A percentile compares a stretch with the other conserved stretches of the same genome.
Conservation (phyloP, 257 asterid genomes). For the Capsicum rhomboideum region DNA sequence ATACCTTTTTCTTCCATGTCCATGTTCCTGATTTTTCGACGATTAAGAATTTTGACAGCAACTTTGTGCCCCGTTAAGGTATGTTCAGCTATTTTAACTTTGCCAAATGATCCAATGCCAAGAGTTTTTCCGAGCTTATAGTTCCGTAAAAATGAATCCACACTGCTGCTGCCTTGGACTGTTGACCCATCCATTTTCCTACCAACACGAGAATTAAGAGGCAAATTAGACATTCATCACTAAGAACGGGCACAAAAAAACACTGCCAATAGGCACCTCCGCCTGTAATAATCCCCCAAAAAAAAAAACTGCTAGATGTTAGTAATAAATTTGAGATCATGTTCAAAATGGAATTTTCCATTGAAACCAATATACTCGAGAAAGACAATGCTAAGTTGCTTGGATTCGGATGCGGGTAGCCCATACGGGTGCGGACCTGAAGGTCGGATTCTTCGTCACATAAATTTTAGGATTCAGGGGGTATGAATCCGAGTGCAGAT, state of each 20-base stretch:
- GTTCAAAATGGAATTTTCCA: neutral
- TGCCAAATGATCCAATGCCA: slow-evolving; percentile 89
- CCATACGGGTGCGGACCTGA: neutral
- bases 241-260: neutral
- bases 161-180: slow-evolving; percentile 43
- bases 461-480: neutral
- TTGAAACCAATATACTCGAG: neutral
- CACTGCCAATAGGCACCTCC: neutral
- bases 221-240: neutral
- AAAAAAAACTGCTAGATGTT: neutral
- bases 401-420: neutral
- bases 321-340: neutral
- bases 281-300: neutral
- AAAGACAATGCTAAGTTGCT: neutral
- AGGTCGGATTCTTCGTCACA: neutral
- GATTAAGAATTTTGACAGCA: slow-evolving; percentile 89
- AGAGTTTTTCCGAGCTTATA: slow-evolving; percentile 92
- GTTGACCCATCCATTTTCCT: slow-evolving; percentile 70
- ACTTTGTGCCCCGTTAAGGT: slow-evolving; percentile 76
- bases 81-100: slow-evolving; percentile 87
- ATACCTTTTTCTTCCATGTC: slow-evolving; percentile 90
- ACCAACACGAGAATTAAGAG: neutral
- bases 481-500: neutral
- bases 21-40: slow-evolving; percentile 57
- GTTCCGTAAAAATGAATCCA: slow-evolving; percentile 63